Percentiles rank a stretch among this genome's conserved stretches.
Evolutionary conservation across 1,139 yeast species (phyloP).

Genomic region (Saccharomyces hybrid): DNA sequence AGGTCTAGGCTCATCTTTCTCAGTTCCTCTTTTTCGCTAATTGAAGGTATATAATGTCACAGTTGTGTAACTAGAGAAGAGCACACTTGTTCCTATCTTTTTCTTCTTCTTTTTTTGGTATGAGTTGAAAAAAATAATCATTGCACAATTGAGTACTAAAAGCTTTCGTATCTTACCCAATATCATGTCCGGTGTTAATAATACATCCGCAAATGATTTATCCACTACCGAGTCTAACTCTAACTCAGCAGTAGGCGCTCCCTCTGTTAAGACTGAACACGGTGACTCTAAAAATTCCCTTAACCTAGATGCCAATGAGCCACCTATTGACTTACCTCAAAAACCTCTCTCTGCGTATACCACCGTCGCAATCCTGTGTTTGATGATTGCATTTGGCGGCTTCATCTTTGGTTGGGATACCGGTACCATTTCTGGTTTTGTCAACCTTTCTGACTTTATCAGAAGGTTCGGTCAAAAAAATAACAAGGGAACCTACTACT

Average conservation of each 20-base stretch:
- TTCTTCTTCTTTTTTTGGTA: neutral
- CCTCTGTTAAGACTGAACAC: neutral
- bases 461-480: constrained; percentile 46
- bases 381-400: constrained; percentile 56
- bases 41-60: neutral
- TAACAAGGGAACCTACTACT: constrained; percentile 30
- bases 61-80: neutral
- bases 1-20: neutral
- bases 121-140: neutral
- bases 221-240: neutral
- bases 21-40: neutral
- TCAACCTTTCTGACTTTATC: constrained; percentile 56
- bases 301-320: neutral
- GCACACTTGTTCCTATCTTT: neutral
- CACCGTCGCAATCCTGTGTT: constrained; percentile 36
- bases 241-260: neutral
- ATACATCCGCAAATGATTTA: neutral
- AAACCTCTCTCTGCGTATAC: constrained; percentile 34
- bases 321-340: constrained; percentile 21
- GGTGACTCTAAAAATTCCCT: neutral
- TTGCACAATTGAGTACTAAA: neutral
- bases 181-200: neutral
- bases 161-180: neutral
- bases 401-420: constrained; percentile 68
- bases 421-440: constrained; percentile 68